Percentiles rank a stretch among this genome's conserved stretches.
phyloP scores from a whole-genome alignment of 495 filamentous ascomycete species.

The Filosporella fistucella region DNA sequence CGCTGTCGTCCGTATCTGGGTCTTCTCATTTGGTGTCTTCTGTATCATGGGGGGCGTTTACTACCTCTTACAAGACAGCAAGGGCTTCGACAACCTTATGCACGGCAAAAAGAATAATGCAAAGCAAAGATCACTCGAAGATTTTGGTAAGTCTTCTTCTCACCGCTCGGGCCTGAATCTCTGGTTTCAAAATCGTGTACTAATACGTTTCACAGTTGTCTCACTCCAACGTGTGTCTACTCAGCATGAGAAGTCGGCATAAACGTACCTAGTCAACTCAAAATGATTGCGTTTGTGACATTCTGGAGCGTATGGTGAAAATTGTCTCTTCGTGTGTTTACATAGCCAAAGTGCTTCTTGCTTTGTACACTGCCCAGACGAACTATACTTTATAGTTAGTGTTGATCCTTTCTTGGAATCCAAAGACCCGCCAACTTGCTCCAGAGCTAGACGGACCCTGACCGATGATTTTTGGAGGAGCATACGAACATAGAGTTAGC shows the following conservation, averaged over 20 bases:
- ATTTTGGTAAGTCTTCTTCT: conserved; percentile 67
- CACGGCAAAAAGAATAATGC: conserved; percentile 78
- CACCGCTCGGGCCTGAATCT: too few relatives aligned
- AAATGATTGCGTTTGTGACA: neutral
- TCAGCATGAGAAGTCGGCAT: conserved; percentile 74
- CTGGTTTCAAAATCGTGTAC: conserved; percentile 7
- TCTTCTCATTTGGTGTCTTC: conserved; percentile 84
- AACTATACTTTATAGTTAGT: too few relatives aligned
- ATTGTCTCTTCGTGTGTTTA: too few relatives aligned
- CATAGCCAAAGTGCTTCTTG: too few relatives aligned
- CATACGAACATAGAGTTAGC: too few relatives aligned
- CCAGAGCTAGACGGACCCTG: too few relatives aligned
- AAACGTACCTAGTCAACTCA: conserved; percentile 22
- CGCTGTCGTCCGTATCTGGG: conserved; percentile 80
- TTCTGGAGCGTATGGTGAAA: too few relatives aligned
- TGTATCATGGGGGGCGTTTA: conserved; percentile 62
- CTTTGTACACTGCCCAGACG: too few relatives aligned
- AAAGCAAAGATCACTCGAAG: conserved; percentile 74
- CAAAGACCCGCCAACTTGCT: too few relatives aligned
- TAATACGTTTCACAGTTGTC: conserved; percentile 51
- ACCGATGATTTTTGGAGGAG: too few relatives aligned
- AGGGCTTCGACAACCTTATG: conserved; percentile 85
- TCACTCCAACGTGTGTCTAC: conserved; percentile 81
- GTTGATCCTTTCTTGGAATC: too few relatives aligned
- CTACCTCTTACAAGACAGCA: conserved; percentile 71